phyloP scores from a whole-genome alignment of 345 rosid species.

The Syzygium oleosum region DNA sequence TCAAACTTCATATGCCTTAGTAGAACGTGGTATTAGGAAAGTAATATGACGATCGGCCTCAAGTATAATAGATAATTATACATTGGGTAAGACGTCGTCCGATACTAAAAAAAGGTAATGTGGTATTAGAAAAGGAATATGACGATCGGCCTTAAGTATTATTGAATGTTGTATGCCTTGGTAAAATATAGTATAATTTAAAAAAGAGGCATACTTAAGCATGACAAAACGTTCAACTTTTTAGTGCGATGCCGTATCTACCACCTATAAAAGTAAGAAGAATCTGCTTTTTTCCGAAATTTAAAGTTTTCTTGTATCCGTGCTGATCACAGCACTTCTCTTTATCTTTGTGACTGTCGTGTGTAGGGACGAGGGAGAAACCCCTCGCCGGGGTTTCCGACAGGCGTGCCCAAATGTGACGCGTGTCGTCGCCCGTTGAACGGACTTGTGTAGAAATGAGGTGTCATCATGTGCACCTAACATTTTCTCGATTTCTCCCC shows the following conservation, averaged over 20 bases:
- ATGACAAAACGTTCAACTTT: not conserved
- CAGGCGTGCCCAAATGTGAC: too few relatives aligned
- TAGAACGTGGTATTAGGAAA: not conserved
- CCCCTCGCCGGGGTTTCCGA: too few relatives aligned
- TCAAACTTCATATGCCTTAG: not conserved
- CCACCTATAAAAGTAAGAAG: not conserved
- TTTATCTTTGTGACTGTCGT: too few relatives aligned
- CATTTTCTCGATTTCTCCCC: too few relatives aligned
- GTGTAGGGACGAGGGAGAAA: too few relatives aligned
- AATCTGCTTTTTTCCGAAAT: not conserved
- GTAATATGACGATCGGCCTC: not conserved
- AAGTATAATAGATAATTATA: too few relatives aligned
- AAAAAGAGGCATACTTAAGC: not conserved
- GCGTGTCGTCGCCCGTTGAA: too few relatives aligned
- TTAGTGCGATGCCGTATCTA: not conserved
- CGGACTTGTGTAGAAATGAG: too few relatives aligned
- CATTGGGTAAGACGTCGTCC: not conserved
- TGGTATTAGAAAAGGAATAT: too few relatives aligned
- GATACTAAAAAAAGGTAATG: accelerated
- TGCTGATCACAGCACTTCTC: too few relatives aligned
- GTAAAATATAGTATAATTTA: not conserved
- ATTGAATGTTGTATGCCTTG: not conserved
- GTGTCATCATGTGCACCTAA: too few relatives aligned
- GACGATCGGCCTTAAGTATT: accelerated
- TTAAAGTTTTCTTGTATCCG: not conserved